Evolutionary conservation across 176 grass and related monocot genomes (phyloP).

Genomic region (Carex kokanica): DNA sequence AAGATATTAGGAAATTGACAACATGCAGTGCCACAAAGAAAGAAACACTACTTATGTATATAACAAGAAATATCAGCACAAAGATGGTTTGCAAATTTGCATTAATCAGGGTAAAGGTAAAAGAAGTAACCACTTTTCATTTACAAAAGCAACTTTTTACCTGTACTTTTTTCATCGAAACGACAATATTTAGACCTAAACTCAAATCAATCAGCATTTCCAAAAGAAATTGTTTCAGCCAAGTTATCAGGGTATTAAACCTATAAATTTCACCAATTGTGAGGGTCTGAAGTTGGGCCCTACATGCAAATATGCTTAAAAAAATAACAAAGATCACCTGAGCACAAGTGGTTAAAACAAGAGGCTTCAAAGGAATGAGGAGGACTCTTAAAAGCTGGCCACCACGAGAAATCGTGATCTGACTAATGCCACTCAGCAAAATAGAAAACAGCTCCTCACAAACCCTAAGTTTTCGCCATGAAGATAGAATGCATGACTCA

Average conservation of each 20-base stretch:
- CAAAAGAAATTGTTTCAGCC: constrained; percentile 7
- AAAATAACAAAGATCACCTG: constrained; percentile 45
- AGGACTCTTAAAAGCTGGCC: constrained; percentile 85
- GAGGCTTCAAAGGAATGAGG: constrained; percentile 92
- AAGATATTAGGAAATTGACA: neutral
- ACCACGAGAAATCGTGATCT: constrained; percentile 89
- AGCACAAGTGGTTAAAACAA: constrained; percentile 88
- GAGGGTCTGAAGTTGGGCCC: neutral
- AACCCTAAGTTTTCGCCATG: constrained; percentile 84
- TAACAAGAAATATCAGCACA: neutral
- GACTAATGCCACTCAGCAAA: constrained; percentile 84
- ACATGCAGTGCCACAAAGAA: neutral
- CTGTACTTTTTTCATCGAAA: neutral
- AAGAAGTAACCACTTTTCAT: neutral
- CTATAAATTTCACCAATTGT: neutral
- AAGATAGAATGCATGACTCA: constrained; percentile 87
- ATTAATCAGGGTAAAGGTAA: constrained; percentile 10
- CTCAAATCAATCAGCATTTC: constrained; percentile 32
- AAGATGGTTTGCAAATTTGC: neutral
- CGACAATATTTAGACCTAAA: neutral
- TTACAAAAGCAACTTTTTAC: neutral
- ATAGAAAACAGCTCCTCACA: constrained; percentile 88
- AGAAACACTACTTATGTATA: neutral
- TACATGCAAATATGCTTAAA: neutral
- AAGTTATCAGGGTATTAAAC: neutral